A percentile compares a stretch with the other conserved stretches of the same genome.
These are phyloP conservation scores for Fagus sylvatica DNA, from an alignment of 306 rosid genomes.

Conservation along the genomic window DNA sequence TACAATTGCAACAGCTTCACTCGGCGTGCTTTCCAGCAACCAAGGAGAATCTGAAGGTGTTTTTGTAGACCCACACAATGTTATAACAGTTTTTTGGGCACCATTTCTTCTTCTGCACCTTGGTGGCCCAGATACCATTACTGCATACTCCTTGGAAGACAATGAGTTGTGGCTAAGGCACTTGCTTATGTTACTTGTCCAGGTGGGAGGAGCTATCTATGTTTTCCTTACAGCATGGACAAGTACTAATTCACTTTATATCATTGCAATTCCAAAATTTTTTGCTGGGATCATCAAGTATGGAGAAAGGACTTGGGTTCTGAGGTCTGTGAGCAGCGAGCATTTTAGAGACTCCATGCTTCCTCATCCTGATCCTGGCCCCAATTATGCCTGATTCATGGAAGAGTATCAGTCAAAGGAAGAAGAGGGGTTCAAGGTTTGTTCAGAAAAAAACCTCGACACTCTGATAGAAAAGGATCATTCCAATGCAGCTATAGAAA, in stretches of 20 bases:
- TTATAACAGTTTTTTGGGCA: neutral
- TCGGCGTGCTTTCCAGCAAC: conserved; percentile 4
- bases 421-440: neutral
- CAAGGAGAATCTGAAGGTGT: neutral
- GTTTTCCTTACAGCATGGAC: neutral
- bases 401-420: neutral
- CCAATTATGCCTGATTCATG: conserved; percentile 6
- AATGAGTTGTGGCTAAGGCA: no score
- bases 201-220: neutral
- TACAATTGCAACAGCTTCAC: neutral
- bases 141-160: no score
- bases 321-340: conserved; percentile 21
- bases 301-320: conserved; percentile 20
- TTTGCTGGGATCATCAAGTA: conserved; percentile 11
- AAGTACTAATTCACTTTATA: neutral
- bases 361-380: conserved; percentile 12
- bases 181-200: no score
- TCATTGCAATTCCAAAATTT: conserved; percentile 5
- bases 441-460: neutral
- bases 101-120: no score
- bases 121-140: no score
- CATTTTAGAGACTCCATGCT: conserved; percentile 17
- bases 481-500: no score
- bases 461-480: no score
- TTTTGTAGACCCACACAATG: neutral